These are phyloP conservation scores for Coccomyxa sp. DNA, from an alignment of 139 green algal genomes.

Conservation along the genomic window DNA sequence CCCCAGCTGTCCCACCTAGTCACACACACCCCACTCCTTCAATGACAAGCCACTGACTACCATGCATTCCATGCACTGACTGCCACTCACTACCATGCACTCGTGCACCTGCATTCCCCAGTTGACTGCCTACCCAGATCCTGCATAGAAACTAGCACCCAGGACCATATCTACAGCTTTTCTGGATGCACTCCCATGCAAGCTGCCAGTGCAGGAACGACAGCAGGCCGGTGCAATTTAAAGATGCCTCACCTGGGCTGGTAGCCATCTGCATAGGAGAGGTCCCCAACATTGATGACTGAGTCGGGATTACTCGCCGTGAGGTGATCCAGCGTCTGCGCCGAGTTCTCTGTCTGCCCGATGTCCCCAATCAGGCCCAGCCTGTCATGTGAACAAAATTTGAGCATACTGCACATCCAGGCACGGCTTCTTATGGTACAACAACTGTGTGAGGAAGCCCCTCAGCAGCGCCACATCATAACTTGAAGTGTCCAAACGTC, in stretches of 20 bases:
- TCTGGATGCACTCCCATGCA: too few species aligned
- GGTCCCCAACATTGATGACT: constrained; percentile 68
- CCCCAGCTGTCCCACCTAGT: constrained; percentile 69
- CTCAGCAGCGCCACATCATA: neutral
- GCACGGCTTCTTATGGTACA: neutral
- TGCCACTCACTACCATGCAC: too few species aligned
- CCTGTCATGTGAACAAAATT: neutral
- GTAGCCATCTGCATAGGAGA: constrained; percentile 79
- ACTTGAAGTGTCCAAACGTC: neutral
- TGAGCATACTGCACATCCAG: neutral
- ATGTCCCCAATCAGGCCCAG: constrained; percentile 64
- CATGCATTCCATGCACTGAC: too few species aligned
- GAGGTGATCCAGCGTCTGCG: constrained; percentile 60
- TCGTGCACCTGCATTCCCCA: too few species aligned
- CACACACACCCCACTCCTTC: neutral
- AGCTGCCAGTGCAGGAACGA: too few species aligned
- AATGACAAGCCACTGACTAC: too few species aligned
- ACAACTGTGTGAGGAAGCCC: neutral
- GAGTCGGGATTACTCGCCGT: constrained; percentile 6
- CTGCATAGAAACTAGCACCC: too few species aligned
- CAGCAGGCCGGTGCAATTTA: too few species aligned
- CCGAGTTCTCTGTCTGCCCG: constrained; percentile 72
- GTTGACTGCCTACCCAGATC: too few species aligned
- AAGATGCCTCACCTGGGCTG: constrained; percentile 32
- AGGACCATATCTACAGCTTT: too few species aligned